Conservation (phyloP, 2,329 filamentous ascomycete genomes). For the Lojkania enalia region DNA sequence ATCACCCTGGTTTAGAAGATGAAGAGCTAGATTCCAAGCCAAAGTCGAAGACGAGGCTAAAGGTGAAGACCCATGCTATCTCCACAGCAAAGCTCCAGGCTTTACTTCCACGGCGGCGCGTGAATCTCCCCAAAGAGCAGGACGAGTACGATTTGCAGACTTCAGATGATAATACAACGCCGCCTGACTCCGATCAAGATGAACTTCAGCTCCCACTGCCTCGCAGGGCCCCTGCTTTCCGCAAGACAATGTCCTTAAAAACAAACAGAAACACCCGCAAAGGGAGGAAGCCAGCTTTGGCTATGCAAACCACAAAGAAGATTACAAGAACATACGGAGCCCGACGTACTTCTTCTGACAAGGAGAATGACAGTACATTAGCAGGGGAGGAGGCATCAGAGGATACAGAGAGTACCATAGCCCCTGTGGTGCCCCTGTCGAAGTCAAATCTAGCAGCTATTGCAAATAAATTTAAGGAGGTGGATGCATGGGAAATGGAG, state of each 20-base stretch:
- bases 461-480: slow-evolving; percentile 53
- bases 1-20: slow-evolving; percentile 28
- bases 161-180: slow-evolving; percentile 35
- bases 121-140: slow-evolving; percentile 28
- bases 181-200: slow-evolving; percentile 46
- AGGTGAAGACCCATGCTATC: slow-evolving; percentile 29
- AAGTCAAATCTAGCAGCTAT: slow-evolving; percentile 47
- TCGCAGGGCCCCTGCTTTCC: slow-evolving; percentile 17
- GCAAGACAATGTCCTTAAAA: slow-evolving; percentile 28
- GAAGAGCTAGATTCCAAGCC: slow-evolving; percentile 23
- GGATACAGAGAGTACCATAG: slow-evolving; percentile 29
- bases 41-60: slow-evolving; percentile 25
- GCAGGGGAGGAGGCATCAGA: slow-evolving; percentile 20
- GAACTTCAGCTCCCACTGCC: slow-evolving; percentile 42
- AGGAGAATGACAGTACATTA: slow-evolving; percentile 44
- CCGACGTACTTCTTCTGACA: slow-evolving; percentile 46
- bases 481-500: slow-evolving; percentile 56
- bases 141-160: slow-evolving; percentile 49
- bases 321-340: slow-evolving; percentile 37
- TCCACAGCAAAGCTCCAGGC: slow-evolving; percentile 51
- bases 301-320: slow-evolving; percentile 24
- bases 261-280: slow-evolving; percentile 29
- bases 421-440: slow-evolving; percentile 10
- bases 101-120: slow-evolving; percentile 49
- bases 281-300: slow-evolving; percentile 23